Evolutionary conservation across 257 asterid species (phyloP), one percentile per base, ranked within the genome.

Genomic region (Ilex aquifolium): DNA sequence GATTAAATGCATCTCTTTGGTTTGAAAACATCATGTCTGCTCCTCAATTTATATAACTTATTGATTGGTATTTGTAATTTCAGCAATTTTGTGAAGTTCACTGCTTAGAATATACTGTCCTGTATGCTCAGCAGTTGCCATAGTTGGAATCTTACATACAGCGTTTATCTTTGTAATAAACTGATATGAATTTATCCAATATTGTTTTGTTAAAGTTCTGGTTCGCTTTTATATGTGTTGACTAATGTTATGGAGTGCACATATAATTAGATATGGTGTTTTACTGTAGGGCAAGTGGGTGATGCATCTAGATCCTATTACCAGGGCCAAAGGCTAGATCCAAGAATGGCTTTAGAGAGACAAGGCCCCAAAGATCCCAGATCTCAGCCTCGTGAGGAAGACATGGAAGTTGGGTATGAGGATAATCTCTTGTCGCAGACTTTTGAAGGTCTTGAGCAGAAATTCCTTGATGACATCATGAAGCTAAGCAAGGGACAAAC

Each of bases 401-500:
- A 87, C 59, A 84, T 89, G 87, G 88, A 81, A 62, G 76, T 82
- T 63, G 83, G 95, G 61, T 89, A 89, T 69, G 96, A 85, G 72
- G 94, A 85, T 72, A 79, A 75, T 73, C 79, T 72, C 13, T 57
- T 54, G 16, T 64, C 67, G 2, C 91, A 71, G 54, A 80, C 82
- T 63, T 74, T 85, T 70, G 97, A 89, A 73, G 87, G 93, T 51
- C 95, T 89, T 68, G 97, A 92, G 76, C 83, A 83, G 80, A 84
- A 79, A 70, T 82, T 89, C 78, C 75, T 87, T 44, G 85, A 89
- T 61, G 99, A 92, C 69, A 67, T 92, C 74, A 87, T 79, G 94
- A 85, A 86, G 68, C 79, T 91, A 74, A 87, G 90, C 85, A 83
- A 85, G 77, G 99, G 87, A 72, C 95, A 92, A 72, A 78, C 76